These are phyloP conservation scores for Smittium culicis DNA, from an alignment of 371 early-diverging fungal genomes.

Conservation along the genomic window DNA sequence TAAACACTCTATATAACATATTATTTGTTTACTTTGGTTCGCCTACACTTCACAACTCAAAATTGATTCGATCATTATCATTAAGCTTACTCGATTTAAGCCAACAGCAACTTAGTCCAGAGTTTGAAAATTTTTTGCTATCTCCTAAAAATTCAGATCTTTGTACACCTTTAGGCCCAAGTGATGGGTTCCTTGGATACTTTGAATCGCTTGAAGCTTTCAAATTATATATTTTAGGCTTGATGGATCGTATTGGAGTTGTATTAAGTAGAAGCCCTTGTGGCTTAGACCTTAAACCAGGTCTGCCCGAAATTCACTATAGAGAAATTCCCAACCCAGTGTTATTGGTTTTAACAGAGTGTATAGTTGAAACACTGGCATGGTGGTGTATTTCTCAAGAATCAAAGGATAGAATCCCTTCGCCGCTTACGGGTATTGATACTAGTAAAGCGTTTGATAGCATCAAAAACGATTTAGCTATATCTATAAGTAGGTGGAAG, in stretches of 20 bases:
- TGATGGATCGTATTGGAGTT: conserved; percentile 17
- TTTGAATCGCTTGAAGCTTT: not conserved
- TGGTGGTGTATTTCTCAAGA: conserved; percentile 31
- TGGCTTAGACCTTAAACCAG: conserved; percentile 33
- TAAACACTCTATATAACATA: conserved; percentile 50
- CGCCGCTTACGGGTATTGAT: not conserved
- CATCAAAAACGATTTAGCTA: not conserved
- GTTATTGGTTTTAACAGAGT: conserved; percentile 44
- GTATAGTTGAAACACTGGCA: conserved; percentile 48
- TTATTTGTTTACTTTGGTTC: conserved; percentile 53
- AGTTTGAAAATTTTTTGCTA: conserved; percentile 22
- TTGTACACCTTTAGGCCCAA: not conserved
- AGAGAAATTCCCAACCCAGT: conserved; percentile 65
- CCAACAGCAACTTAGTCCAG: conserved; percentile 37
- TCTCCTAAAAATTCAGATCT: no score
- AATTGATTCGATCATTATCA: conserved; percentile 40
- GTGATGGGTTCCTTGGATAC: not conserved
- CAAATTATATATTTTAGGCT: conserved; percentile 12
- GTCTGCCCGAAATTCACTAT: conserved; percentile 58
- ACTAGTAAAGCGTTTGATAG: not conserved
- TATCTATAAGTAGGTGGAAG: conserved; percentile 18
- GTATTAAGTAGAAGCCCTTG: conserved; percentile 15
- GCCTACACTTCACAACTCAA: conserved; percentile 39
- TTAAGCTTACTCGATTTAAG: conserved; percentile 47
- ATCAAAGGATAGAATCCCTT: conserved; percentile 2